A percentile compares a stretch with the other conserved stretches of the same genome.
Evolutionary conservation across 306 rosid species (phyloP).

Genomic region (Rosa rugosa): DNA sequence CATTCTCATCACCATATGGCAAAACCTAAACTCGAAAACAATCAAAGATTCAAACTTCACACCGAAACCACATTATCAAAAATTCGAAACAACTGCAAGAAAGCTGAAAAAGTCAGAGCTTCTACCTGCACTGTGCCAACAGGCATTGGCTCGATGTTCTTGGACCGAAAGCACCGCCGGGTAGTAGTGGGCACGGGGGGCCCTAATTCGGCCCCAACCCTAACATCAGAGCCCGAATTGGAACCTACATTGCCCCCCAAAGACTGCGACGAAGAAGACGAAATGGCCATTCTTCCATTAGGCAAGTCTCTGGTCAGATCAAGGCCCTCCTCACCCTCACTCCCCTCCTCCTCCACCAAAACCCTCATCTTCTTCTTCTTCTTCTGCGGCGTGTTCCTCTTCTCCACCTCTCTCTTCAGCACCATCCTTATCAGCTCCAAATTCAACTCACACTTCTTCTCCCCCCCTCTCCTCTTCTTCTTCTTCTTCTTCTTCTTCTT

Average conservation of each 20-base stretch:
- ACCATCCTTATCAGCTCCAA: conserved; percentile 89
- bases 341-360: conserved; percentile 28
- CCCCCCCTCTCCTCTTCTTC: conserved; percentile 38
- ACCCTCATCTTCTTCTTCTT: conserved; percentile 18
- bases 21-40: conserved; percentile 35
- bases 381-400: conserved; percentile 39
- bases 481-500: conserved; percentile 11
- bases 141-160: conserved; percentile 71
- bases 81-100: background rate
- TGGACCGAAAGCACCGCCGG: conserved; percentile 77
- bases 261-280: conserved; percentile 51
- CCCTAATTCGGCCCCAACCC: conserved; percentile 46
- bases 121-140: conserved; percentile 63
- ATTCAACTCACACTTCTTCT: conserved; percentile 57
- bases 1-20: conserved; percentile 34
- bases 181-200: conserved; percentile 12
- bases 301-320: conserved; percentile 78
- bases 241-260: conserved; percentile 57
- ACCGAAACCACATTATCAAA: background rate
- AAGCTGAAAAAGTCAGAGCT: background rate
- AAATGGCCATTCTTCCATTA: conserved; percentile 84
- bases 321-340: conserved; percentile 38
- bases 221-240: conserved; percentile 50
- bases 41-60: conserved; percentile 1
- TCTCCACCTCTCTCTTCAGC: conserved; percentile 76